Base-by-base conservation (phyloP, 2,329 filamentous ascomycete species). In the Penicillium corylophilum region DNA sequence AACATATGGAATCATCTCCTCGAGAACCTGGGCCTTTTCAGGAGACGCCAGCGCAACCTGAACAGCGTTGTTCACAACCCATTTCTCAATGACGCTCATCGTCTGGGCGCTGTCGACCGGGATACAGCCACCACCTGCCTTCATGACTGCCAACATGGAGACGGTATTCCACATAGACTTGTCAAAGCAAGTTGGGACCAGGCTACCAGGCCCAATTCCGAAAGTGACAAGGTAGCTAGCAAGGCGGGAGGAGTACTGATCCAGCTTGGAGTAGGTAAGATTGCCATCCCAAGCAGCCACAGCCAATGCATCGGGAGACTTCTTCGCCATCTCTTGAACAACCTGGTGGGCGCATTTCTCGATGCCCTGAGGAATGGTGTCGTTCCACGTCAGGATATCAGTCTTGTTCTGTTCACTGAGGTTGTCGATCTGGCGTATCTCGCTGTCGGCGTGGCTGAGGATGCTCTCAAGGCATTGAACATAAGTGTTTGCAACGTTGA, bases 1-100 rank as follows among this genome's bases (percentile, higher is more conserved):
- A 5, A 77, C 71, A 48, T 73, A 72, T 1, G 74, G 69, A 3
- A 74, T 71, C 2, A 68, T 67, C 31, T 71, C 70, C 44, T 77
- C 72, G 10, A 77, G 72, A 2, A 71, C 61, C 9, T 72, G 67
- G 3, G 70, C 66, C 16, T 69, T 69, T 15, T 62, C 50, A 0
- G 69, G 64, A 1, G 73, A 71, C 1, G 73, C 73, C 4, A 77
- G 57, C 0, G 73, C 74, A 20, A 76, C 63, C 24, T 72, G 69
- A 1, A 72, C 70, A 13, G 57, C 54, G n/a, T 71, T 69, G 16
- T 74, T 70, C n/a, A 69, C 58, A 12, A 75, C 59, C 52, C 72
- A 70, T 2, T 66, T 67, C 33, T 76, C 68, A 26, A 77, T 62
- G 1, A 68, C 63, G 18, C 57, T 55, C 46, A 70, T 67, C 1